Base-by-base conservation (phyloP, 2,329 filamentous ascomycete genomes). In the Xylariaceae sp. region DNA sequence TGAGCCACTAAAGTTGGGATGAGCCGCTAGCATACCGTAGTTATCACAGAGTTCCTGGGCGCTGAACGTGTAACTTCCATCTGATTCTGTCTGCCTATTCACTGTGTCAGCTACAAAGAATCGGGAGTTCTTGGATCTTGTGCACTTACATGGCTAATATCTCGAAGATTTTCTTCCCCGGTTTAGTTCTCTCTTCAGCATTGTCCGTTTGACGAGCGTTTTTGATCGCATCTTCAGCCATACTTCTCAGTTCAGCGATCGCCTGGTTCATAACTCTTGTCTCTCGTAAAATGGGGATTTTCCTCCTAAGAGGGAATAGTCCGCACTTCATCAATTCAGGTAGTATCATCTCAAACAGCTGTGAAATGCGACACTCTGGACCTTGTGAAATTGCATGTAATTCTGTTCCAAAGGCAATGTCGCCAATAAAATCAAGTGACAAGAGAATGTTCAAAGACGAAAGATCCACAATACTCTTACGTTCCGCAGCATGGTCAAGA, bases 341-440 rank as follows among this genome's bases (percentile, higher is more conserved):
- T 12, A 60, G 47, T 26, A 60, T 60, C 53, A 60, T 60, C 23
- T 60, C 57, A 19, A 60, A 53, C 3, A 60, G 48, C 37, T 60
- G 57, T n/a, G 53, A 53, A 17, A 60, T 60, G 8, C 57, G 57
- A 31, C 53, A 60, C 19, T 60, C 28, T 4, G 26, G 43, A 2
- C 57, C 57, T 53, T 60, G 47, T 37, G 56, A 53, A n/a, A 60
- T 60, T 11, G 57, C 57, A 7, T 60, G 53, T 14, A 60, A 60
- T 14, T 53, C 56, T 29, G 39, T 56, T 11, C 57, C 57, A 28
- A 60, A 60, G 17, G 57, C 57, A 29, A 60, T 60, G n/a, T 60
- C 57, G 3, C 57, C 53, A 33, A 60, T 56, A n/a, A 60, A 60
- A 44, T 60, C 57, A 40, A 60, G 48, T 23, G 57, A 60, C 3